phyloP scores from a whole-genome alignment of 257 asterid species.

The Nicotiana otophora region DNA sequence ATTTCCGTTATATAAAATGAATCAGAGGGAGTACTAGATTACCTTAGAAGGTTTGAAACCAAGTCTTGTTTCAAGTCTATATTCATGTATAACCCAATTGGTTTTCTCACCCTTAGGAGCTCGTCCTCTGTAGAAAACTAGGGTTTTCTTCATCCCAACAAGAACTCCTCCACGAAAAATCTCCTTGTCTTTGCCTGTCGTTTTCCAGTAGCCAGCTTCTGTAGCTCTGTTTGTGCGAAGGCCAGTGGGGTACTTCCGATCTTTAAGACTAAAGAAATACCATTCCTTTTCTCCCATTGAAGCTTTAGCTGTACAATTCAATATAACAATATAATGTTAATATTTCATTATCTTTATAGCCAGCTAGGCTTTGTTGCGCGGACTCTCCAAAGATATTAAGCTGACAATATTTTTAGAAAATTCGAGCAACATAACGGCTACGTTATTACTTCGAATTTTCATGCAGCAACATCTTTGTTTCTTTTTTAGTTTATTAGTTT shows the following conservation, averaged over 20 bases:
- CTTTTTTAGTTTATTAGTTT: no score
- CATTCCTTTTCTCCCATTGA: conserved; percentile 1
- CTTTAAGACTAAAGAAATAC: conserved; percentile 2
- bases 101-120: not conserved
- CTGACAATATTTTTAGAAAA: no score
- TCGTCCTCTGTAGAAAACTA: not conserved
- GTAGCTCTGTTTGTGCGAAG: conserved; percentile 11
- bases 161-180: not conserved
- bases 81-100: conserved; percentile 7
- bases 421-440: not conserved
- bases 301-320: not conserved
- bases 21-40: not conserved
- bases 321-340: not conserved
- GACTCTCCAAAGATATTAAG: no score
- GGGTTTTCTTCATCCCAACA: conserved; percentile 4
- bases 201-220: conserved; percentile 9
- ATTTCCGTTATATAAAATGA: no score
- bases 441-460: no score
- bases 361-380: not conserved
- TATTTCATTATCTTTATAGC: not conserved
- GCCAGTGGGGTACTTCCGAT: not conserved
- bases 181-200: conserved; percentile 1
- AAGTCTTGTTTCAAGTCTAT: not conserved
- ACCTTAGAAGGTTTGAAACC: conserved; percentile 1
- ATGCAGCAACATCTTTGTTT: no score